Conservation (phyloP, 2,329 filamentous ascomycete species). For the Berkeleyomyces basicola region DNA sequence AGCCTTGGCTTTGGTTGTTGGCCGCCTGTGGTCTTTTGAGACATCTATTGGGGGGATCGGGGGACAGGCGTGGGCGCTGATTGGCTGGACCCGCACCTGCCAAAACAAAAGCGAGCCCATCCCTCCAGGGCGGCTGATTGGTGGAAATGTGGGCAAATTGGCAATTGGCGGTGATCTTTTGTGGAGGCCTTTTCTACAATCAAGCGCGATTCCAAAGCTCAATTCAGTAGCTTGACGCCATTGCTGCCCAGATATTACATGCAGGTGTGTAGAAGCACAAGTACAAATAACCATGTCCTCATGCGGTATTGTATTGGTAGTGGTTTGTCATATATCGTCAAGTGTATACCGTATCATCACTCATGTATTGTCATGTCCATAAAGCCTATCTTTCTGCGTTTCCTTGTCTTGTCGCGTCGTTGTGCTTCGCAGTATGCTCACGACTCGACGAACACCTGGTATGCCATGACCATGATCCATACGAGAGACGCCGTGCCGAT, state of each 20-base stretch:
- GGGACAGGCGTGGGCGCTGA: slow-evolving; percentile 5
- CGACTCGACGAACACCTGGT: slow-evolving; percentile 41
- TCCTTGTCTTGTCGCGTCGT: too few relatives aligned
- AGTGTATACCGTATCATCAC: background rate
- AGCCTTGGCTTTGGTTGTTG: background rate
- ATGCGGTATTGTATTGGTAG: background rate
- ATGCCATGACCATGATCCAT: slow-evolving; percentile 55
- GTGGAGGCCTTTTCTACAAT: background rate
- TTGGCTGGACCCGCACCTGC: slow-evolving; percentile 9
- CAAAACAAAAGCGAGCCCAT: slow-evolving; percentile 1
- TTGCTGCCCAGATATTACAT: background rate
- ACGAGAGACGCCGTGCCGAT: slow-evolving; percentile 43
- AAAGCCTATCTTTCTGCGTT: too few relatives aligned
- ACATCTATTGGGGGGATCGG: background rate
- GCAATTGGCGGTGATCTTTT: background rate
- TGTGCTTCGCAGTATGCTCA: slow-evolving; percentile 12
- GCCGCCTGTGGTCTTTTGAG: background rate
- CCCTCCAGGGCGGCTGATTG: background rate
- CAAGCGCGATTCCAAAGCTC: too few relatives aligned
- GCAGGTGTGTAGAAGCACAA: too few relatives aligned
- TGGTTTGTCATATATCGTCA: background rate
- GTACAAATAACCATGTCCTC: too few relatives aligned
- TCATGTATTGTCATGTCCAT: too few relatives aligned
- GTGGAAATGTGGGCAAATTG: background rate
- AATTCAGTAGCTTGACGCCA: too few relatives aligned